Percentiles rank a stretch among this genome's conserved stretches.
Evolutionary conservation across 345 rosid species (phyloP).

Genomic region (Salix dunnii): DNA sequence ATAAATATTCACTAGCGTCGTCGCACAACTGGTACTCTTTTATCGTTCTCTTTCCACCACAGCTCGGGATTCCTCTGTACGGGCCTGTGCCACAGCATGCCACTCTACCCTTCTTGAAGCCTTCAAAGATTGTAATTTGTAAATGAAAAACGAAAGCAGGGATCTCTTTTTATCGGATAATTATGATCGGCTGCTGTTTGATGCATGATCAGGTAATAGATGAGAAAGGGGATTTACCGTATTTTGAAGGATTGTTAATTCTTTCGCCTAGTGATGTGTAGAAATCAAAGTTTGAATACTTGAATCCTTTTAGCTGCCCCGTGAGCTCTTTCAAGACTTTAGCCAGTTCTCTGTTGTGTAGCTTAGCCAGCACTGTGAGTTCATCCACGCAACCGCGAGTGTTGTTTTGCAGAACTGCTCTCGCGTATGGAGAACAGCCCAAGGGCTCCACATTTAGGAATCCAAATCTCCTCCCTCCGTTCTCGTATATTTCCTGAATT

Average conservation of each 20-base stretch:
- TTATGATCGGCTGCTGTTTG: not conserved
- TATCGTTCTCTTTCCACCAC: not conserved
- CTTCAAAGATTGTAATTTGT: not conserved
- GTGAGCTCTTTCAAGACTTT: constrained; percentile 12
- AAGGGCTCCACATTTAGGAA: constrained; percentile 21
- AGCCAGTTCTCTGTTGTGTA: constrained; percentile 29
- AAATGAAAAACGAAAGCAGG: not conserved
- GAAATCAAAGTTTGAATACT: constrained; percentile 1
- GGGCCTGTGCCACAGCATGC: constrained; percentile 18
- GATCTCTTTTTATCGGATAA: not conserved
- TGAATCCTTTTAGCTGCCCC: constrained; percentile 26
- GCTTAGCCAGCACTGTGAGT: constrained; percentile 7
- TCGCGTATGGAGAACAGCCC: constrained; percentile 28
- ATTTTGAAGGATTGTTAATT: constrained; percentile 20
- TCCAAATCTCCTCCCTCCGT: constrained; percentile 51
- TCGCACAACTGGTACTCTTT: constrained; percentile 19
- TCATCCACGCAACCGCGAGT: constrained; percentile 24
- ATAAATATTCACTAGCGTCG: constrained; percentile 24
- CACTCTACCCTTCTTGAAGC: constrained; percentile 2
- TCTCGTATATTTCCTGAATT: constrained; percentile 35
- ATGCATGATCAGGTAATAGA: not conserved
- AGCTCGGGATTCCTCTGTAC: constrained; percentile 3
- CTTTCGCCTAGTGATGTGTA: not conserved
- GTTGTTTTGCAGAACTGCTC: not conserved
- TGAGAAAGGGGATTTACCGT: not conserved